Conservation (phyloP, 176 grass and related monocot genomes). For the Aegilops umbellulata region DNA sequence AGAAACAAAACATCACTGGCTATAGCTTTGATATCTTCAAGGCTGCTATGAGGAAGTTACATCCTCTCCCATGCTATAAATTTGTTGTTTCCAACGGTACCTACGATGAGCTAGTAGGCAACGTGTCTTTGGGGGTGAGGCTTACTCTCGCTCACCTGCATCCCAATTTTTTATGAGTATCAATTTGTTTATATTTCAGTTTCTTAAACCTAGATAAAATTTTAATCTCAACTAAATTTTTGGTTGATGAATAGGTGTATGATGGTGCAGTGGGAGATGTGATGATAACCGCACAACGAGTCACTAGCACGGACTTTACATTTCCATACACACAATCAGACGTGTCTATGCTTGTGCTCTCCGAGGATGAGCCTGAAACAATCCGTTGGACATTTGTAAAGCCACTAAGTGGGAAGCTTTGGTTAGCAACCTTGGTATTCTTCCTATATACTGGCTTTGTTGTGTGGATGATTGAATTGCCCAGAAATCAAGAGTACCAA, state of each 20-base stretch:
- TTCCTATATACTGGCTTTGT: slow-evolving; percentile 56
- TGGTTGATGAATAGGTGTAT: not conserved
- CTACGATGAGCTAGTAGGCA: not conserved
- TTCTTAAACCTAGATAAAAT: not conserved
- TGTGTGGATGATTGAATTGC: slow-evolving; percentile 65
- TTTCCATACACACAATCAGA: too few relatives aligned
- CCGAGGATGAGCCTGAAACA: slow-evolving; percentile 20
- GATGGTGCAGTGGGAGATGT: not conserved
- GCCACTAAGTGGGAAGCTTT: slow-evolving; percentile 55
- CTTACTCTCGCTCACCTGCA: not conserved
- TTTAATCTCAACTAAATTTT: not conserved
- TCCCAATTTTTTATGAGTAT: not conserved
- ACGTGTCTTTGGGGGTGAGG: not conserved
- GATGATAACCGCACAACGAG: slow-evolving; percentile 41
- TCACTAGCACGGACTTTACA: not conserved
- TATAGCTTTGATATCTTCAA: too few relatives aligned
- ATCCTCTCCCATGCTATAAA: too few relatives aligned
- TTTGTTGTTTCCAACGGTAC: too few relatives aligned
- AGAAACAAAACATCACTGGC: not conserved
- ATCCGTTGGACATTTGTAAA: slow-evolving; percentile 63
- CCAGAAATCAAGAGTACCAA: slow-evolving; percentile 43
- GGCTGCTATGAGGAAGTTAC: too few relatives aligned
- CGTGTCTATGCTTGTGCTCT: slow-evolving; percentile 54
- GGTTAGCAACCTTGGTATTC: slow-evolving; percentile 56
- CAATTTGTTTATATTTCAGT: not conserved